Base-by-base conservation (phyloP, 306 rosid species). In the Acacia melanoxylon region DNA sequence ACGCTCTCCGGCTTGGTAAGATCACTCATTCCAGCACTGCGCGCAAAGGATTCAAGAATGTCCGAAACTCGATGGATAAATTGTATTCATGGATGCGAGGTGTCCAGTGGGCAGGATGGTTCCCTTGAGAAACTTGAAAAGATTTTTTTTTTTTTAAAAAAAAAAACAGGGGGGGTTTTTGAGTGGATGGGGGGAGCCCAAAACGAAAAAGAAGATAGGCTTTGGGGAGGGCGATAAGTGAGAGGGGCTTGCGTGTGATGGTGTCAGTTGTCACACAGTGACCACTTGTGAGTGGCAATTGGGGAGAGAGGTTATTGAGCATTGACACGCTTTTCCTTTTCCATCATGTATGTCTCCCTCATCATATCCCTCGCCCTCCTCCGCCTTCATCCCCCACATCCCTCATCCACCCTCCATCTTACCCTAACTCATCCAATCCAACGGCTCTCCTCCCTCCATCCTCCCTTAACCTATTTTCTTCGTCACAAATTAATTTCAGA, bases 371-470 rank as follows among this genome's bases (percentile, higher is more conserved):
- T 10, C 48, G 14, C 48, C 48, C 14, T n/a, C n/a, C n/a, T n/a
- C n/a, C n/a, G n/a, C n/a, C n/a, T n/a, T n/a, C n/a, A n/a, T n/a
- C 3, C 48, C 13, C 48, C 13, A 1, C 48, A 44, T 1, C 10
- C 11, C n/a, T 6, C 61, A 1, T 54, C 61, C 63, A 22, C 63
- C 63, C 12, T 56, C 6, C 29, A 56, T 9, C 11, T 56, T 29
- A 56, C 63, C 61, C 29, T 3, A 1, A 1, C 31, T 58, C 35
- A 48, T 41, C 76, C 35, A 72, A 88, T 85, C 90, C 51, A 27
- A 83, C 84, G 87, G 75, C 45, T 24, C 75, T 66, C 10, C 72
- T 72, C 41, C 46, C 37, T 20, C 72, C 12, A 0, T 22, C 46
- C 33, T 5, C 19, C 19, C 29, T 25, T 48, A 65, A 14, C 19